Evolutionary conservation across 2,329 filamentous ascomycete genomes (phyloP), one percentile per base, ranked within the genome.

Genomic region (Hawksworthiomyces lignivorus): DNA sequence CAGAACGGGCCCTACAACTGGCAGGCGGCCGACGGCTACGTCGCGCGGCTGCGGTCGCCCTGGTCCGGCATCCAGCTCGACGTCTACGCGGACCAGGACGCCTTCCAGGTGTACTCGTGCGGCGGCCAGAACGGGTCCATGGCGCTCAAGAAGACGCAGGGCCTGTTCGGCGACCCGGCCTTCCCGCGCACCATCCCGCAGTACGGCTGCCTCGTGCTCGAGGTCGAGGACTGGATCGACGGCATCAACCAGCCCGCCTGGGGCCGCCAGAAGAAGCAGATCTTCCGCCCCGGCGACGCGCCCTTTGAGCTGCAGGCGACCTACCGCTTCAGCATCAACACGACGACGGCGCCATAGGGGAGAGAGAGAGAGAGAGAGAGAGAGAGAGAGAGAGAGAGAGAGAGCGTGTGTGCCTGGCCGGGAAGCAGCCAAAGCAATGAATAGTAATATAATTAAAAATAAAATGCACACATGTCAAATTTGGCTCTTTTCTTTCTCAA

Each of bases 161-260:
- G 84, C 14, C 64, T 83, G 4, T 62, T 68, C 47, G 69, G 75
- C 47, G 62, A 73, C 46, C 48, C 62, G 2, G 62, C 65, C 24
- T 75, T 80, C 52, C 74, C 77, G 4, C 69, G 80, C 28, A 75
- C 74, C 7, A 82, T 87, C 20, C 72, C 77, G 43, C 60, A 89
- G 67, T 87, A 88, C 56, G 88, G 87, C 24, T 96, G 90, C 62
- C 57, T 95, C 20, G 90, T 95, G 36, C 75, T 96, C 62, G 90
- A 96, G 67, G 86, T 92, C 11, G 78, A 96, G 70, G 88, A 92
- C 60, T 96, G 80, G 77, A 94, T 96, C 56, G 89, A 94, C 58
- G 88, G 74, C 20, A 92, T 97, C 65, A 96, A 95, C 65, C 77
- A 94, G 53, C 89, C 89, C 0, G 77, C 87, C 62, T 96, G 90